These are phyloP conservation scores for Ceratocystis variospora DNA, from an alignment of 2,329 filamentous ascomycete species.

Conservation along the genomic window DNA sequence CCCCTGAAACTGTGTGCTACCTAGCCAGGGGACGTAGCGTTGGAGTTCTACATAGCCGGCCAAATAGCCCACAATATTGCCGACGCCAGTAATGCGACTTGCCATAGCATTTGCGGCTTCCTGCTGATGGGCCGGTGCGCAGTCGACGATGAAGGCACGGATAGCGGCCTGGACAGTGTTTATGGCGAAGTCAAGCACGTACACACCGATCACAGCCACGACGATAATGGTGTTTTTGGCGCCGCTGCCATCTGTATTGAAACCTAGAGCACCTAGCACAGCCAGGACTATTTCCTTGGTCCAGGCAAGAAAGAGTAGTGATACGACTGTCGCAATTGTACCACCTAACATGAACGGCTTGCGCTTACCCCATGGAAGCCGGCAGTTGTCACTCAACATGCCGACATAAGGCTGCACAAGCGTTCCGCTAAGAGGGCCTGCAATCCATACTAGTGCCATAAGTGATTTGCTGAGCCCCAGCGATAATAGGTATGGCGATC, in stretches of 20 bases:
- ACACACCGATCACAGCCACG: constrained; percentile 73
- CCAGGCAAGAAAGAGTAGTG: constrained; percentile 60
- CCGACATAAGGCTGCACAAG: constrained; percentile 73
- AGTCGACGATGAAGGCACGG: constrained; percentile 85
- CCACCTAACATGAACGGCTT: constrained; percentile 71
- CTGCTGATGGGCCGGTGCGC: constrained; percentile 83
- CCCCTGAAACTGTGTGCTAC: constrained; percentile 82
- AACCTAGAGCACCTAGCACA: constrained; percentile 56
- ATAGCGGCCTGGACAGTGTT: constrained; percentile 94
- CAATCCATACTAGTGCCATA: constrained; percentile 71
- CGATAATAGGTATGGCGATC: constrained; percentile 70
- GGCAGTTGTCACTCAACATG: constrained; percentile 66
- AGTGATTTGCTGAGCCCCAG: constrained; percentile 71
- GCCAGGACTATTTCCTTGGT: constrained; percentile 57
- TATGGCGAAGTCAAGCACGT: constrained; percentile 84
- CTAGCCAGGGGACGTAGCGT: constrained; percentile 61
- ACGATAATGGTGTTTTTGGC: constrained; percentile 57
- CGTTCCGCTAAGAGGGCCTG: constrained; percentile 63
- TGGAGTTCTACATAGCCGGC: constrained; percentile 75
- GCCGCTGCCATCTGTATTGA: constrained; percentile 47
- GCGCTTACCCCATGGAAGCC: constrained; percentile 59
- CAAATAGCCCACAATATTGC: constrained; percentile 82
- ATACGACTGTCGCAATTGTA: constrained; percentile 49
- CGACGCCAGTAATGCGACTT: constrained; percentile 69
- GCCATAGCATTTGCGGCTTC: constrained; percentile 92